phyloP scores from a whole-genome alignment of 2,329 filamentous ascomycete species.

The Cercospora citrullina region DNA sequence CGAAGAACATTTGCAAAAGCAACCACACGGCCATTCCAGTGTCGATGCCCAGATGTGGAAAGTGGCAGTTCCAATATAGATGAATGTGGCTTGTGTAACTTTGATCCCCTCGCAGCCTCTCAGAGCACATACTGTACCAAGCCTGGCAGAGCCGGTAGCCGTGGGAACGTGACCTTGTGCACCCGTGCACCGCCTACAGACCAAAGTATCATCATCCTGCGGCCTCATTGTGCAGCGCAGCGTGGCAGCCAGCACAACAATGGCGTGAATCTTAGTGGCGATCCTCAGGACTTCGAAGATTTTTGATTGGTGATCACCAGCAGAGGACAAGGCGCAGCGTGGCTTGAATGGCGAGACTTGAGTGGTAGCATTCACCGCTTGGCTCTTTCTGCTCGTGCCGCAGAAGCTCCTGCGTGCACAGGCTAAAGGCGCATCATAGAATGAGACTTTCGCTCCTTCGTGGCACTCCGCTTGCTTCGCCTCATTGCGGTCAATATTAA shows the following conservation, averaged over 20 bases:
- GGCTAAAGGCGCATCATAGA: not conserved
- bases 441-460: not conserved
- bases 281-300: not conserved
- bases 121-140: slow-evolving; percentile 3
- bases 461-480: not conserved
- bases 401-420: not conserved
- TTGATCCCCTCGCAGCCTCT: not conserved
- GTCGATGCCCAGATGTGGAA: not conserved
- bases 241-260: not conserved
- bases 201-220: not conserved
- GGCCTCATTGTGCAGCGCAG: not conserved
- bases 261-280: not conserved
- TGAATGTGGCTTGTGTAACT: not conserved
- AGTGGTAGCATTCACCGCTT: not conserved
- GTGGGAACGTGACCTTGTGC: slow-evolving; percentile 1
- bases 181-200: not conserved
- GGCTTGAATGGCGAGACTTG: slow-evolving; percentile 2
- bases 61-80: not conserved
- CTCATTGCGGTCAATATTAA: not conserved
- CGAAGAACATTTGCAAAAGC: not conserved
- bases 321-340: slow-evolving; percentile 8
- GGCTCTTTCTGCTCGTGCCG: not conserved
- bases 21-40: not conserved
- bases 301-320: not conserved
- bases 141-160: slow-evolving; percentile 5